Evolutionary conservation across 805 yeast genomes (phyloP), one percentile per base, ranked within the genome.

Genomic region (Ogataea corticis): DNA sequence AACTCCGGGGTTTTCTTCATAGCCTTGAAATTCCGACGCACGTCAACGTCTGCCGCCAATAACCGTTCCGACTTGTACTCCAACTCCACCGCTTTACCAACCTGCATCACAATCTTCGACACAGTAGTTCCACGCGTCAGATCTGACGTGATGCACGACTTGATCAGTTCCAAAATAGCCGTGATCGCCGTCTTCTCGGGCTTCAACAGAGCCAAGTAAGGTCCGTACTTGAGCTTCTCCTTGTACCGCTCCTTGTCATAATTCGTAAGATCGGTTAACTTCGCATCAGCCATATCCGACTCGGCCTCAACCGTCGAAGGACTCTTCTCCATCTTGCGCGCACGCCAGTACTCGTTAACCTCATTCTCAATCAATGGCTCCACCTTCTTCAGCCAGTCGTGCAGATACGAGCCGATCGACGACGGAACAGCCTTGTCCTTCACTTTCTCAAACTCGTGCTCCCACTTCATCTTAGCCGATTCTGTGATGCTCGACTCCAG

Each of bases 401-500:
- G 94, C 32, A 94, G 68, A 53, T 82, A 82, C 1, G 82, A 83
- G 47, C 89, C 90, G 32, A 91, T 69, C 11, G 80, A 76, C 46
- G 80, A 77, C 37, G 80, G 77, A 31, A 81, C 64, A 3, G 79
- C 63, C 41, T 62, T 64, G 47, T 63, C 68, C 45, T 62, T 64
- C 19, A 62, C 42, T 27, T 51, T 57, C 56, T 88, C 95, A 55
- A 79, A 85, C 51, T 83, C 91, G 54, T 82, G 83, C 61, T 80
- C 83, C 99, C 99, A 92, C 63, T 87, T 85, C 57, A 84, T 88
- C 51, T 79, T 80, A 0, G 98, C 96, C 1, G 92, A 91, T 51
- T 86, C 91, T 1, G 87, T 72, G 2, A 96, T 92, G 47, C 85
- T 76, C 15, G 80, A 70, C 65, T 94, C 99, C 27, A 94, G 62